phyloP scores from a whole-genome alignment of 441 rosid species.

The Populus hybrid region DNA sequence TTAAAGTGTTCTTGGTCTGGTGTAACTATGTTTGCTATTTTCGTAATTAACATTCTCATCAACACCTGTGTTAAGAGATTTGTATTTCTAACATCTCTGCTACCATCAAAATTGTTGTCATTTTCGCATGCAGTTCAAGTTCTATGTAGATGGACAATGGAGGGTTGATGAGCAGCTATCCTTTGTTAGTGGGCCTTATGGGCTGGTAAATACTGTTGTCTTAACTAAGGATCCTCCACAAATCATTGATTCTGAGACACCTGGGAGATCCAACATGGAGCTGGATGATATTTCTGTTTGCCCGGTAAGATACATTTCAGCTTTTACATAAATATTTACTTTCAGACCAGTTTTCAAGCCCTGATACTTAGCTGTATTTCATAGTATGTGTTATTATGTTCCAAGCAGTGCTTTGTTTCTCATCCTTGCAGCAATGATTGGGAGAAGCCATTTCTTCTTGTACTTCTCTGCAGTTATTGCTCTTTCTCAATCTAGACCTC shows the following conservation, averaged over 20 bases:
- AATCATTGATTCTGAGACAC: constrained; percentile 35
- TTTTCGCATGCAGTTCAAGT: constrained; percentile 59
- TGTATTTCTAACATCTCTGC: background rate
- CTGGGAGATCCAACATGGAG: constrained; percentile 64
- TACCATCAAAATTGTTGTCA: background rate
- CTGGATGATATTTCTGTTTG: constrained; percentile 54
- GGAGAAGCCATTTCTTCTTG: background rate
- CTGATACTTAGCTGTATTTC: background rate
- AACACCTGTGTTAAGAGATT: background rate
- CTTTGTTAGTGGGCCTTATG: constrained; percentile 53
- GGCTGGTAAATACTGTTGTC: constrained; percentile 62
- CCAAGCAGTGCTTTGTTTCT: background rate
- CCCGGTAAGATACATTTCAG: constrained; percentile 38
- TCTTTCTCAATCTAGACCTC: background rate
- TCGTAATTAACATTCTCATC: background rate
- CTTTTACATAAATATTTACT: background rate
- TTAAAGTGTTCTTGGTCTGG: background rate
- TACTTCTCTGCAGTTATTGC: background rate
- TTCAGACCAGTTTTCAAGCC: background rate
- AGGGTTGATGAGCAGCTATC: constrained; percentile 63
- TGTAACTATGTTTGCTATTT: background rate
- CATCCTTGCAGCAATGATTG: background rate
- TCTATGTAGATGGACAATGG: constrained; percentile 72
- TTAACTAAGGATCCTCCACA: constrained; percentile 48
- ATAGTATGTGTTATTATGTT: background rate